Evolutionary conservation across 129 eudicot species (phyloP).

Genomic region (Gnaphalium uliginosum): DNA sequence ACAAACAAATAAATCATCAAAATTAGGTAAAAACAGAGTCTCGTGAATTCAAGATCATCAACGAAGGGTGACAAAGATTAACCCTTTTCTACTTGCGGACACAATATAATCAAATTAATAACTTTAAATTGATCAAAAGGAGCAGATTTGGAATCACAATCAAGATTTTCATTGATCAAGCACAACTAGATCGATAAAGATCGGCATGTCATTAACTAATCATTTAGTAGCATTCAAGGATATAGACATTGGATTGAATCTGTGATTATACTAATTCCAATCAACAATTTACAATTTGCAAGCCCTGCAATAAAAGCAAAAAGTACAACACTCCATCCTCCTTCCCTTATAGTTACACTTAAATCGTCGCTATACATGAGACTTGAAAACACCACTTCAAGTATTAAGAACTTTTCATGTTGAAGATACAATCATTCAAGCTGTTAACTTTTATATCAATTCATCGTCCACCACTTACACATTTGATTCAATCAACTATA

Average conservation of each 20-base stretch:
- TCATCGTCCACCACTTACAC: slow-evolving; percentile 20
- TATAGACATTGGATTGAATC: slow-evolving; percentile 11
- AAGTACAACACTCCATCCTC: neutral
- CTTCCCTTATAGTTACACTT: neutral
- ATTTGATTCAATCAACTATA: slow-evolving; percentile 28
- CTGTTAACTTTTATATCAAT: neutral
- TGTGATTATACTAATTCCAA: neutral
- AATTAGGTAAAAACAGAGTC: slow-evolving; percentile 5
- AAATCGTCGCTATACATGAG: neutral
- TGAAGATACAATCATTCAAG: neutral
- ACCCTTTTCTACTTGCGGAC: neutral
- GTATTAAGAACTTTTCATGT: neutral
- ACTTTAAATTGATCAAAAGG: neutral
- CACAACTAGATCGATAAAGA: neutral
- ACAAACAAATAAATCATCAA: slow-evolving; percentile 10
- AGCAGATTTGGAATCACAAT: slow-evolving; percentile 13
- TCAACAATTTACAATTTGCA: slow-evolving; percentile 4
- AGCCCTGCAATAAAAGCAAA: slow-evolving; percentile 3
- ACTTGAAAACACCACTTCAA: slow-evolving; percentile 10
- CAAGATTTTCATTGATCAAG: slow-evolving; percentile 24
- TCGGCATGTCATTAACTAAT: neutral
- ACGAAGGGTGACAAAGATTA: neutral
- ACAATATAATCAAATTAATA: neutral
- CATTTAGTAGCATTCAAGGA: slow-evolving; percentile 4
- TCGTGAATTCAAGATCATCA: slow-evolving; percentile 6